phyloP scores from a whole-genome alignment of 441 rosid genomes.

The Pelargonium fulgidum region DNA sequence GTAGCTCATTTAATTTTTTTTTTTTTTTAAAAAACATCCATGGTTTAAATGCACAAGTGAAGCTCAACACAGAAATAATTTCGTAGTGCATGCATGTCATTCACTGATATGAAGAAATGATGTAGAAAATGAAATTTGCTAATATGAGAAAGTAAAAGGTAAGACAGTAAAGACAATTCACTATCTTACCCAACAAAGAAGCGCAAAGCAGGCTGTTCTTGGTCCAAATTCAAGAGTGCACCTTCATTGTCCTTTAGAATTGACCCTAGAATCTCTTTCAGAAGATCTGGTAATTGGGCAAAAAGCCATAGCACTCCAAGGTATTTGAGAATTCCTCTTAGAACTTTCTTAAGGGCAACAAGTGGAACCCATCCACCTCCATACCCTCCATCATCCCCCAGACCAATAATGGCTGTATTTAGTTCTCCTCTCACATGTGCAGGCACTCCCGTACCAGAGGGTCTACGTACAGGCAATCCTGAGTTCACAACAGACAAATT shows the following conservation, averaged over 20 bases:
- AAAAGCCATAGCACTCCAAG: constrained; percentile 90
- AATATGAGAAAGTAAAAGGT: background rate
- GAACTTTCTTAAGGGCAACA: constrained; percentile 94
- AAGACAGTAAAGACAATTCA: background rate
- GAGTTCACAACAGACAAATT: constrained; percentile 46
- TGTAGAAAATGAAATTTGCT: background rate
- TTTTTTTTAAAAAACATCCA: background rate
- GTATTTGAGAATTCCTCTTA: constrained; percentile 85
- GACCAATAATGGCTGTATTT: constrained; percentile 93
- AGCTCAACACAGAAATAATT: background rate
- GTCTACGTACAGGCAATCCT: constrained; percentile 73
- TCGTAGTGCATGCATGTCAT: background rate
- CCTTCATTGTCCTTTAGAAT: constrained; percentile 96
- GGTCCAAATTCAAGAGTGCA: constrained; percentile 89
- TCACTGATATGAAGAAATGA: background rate
- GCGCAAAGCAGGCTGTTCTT: constrained; percentile 95
- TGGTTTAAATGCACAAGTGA: background rate
- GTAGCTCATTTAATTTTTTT: too few relatives aligned
- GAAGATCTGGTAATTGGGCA: constrained; percentile 76
- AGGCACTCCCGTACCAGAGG: constrained; percentile 73
- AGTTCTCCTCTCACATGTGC: constrained; percentile 93
- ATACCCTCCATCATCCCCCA: constrained; percentile 99
- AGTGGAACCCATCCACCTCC: constrained; percentile 99
- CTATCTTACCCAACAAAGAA: constrained; percentile 94
- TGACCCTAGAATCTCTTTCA: constrained; percentile 86